Conservation (phyloP, 106 monocot genomes). For the Vanilla planifolia region DNA sequence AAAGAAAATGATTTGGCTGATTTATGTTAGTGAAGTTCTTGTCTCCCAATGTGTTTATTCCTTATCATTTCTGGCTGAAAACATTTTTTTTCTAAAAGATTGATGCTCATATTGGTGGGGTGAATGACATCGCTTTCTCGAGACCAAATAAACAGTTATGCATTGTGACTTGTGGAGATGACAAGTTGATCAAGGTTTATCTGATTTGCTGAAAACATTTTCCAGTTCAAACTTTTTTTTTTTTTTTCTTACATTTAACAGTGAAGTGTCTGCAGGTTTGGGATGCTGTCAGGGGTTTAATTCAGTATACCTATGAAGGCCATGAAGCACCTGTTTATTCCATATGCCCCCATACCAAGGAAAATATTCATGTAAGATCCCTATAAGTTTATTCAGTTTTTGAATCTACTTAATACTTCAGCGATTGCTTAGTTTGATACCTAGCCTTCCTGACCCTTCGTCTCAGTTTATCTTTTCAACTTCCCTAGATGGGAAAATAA, state of each 20-base stretch:
- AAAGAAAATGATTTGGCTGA: background rate
- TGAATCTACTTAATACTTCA: background rate
- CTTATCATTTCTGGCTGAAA: background rate
- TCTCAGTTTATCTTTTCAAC: constrained; percentile 63
- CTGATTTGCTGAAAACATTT: background rate
- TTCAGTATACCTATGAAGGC: constrained; percentile 32
- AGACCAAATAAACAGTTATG: constrained; percentile 32
- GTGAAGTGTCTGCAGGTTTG: constrained; percentile 31
- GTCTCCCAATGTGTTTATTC: background rate
- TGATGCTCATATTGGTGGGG: constrained; percentile 81
- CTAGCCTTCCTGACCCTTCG: background rate
- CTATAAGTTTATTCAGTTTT: background rate
- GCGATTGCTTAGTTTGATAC: background rate
- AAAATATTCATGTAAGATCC: constrained; percentile 40
- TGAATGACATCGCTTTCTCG: constrained; percentile 82
- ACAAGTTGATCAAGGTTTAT: constrained; percentile 61
- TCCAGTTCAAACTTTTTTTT: background rate
- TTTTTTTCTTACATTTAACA: background rate
- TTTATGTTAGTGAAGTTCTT: background rate
- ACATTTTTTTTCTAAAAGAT: constrained; percentile 32
- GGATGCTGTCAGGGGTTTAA: constrained; percentile 24
- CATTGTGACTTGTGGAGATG: constrained; percentile 82
- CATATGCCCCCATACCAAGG: constrained; percentile 36
- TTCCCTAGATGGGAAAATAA: constrained; percentile 60
- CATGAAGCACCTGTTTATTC: constrained; percentile 51